Conservation (phyloP, 2,329 filamentous ascomycete genomes). For the Fusarium pininemorale region DNA sequence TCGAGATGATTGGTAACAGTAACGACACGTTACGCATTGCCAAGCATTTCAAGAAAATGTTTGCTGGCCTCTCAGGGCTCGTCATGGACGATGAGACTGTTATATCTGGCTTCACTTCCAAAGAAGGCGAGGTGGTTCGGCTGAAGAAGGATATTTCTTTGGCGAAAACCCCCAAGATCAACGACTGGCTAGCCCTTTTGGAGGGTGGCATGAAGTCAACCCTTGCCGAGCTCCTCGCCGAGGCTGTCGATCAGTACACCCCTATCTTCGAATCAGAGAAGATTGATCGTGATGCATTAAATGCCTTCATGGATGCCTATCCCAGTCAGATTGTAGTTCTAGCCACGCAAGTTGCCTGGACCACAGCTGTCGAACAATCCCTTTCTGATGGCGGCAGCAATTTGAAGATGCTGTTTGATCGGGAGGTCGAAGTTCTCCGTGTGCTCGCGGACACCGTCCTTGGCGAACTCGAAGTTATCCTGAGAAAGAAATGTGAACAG, state of each 20-base stretch:
- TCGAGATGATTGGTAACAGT: conserved; percentile 99
- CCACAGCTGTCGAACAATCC: conserved; percentile 81
- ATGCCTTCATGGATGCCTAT: conserved; percentile 82
- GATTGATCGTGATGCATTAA: conserved; percentile 76
- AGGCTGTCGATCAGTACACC: conserved; percentile 85
- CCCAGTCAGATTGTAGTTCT: conserved; percentile 96
- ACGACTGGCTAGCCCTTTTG: conserved; percentile 96
- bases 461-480: conserved; percentile 85
- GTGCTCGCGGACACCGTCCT: conserved; percentile 89
- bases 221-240: conserved; percentile 86
- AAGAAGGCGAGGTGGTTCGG: conserved; percentile 88
- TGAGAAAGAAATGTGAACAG: conserved; percentile 96
- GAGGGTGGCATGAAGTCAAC: conserved; percentile 95
- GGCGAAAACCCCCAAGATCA: conserved; percentile 93
- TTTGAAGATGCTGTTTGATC: conserved; percentile 77
- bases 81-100: conserved; percentile 89
- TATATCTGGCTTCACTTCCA: conserved; percentile 93
- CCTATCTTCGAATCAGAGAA: conserved; percentile 77
- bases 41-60: conserved; percentile 99
- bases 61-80: conserved; percentile 91
- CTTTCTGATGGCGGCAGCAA: conserved; percentile 76
- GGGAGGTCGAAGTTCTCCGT: conserved; percentile 84
- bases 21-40: conserved; percentile 96
- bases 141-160: conserved; percentile 93
- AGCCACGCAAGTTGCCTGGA: conserved; percentile 94